phyloP scores from a whole-genome alignment of 176 grass and related monocot genomes.

The Cymbopogon citratus region DNA sequence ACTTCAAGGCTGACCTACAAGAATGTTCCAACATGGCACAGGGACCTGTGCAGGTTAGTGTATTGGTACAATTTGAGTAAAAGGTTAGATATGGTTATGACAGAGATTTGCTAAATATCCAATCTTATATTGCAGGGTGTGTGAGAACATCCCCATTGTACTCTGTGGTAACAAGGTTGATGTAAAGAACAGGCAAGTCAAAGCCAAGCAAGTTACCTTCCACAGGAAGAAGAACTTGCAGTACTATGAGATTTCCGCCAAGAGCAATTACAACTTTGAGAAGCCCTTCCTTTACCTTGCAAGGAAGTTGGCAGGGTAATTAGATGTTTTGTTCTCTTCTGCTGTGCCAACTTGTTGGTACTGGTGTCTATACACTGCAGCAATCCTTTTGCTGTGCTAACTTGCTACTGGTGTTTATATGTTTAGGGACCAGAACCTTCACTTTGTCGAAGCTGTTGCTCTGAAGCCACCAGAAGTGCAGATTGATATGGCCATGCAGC shows the following conservation, averaged over 20 bases:
- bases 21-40: slow-evolving; percentile 71
- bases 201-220: slow-evolving; percentile 72
- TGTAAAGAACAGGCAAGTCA: slow-evolving; percentile 69
- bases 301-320: slow-evolving; percentile 63
- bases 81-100: neutral
- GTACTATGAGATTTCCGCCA: slow-evolving; percentile 77
- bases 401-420: neutral
- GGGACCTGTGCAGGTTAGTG: slow-evolving; percentile 61
- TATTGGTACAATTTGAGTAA: neutral
- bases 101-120: neutral
- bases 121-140: slow-evolving; percentile 36
- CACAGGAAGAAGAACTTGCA: slow-evolving; percentile 80
- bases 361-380: neutral
- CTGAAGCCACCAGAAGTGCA: slow-evolving; percentile 64
- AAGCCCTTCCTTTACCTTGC: slow-evolving; percentile 72
- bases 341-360: neutral
- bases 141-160: slow-evolving; percentile 72
- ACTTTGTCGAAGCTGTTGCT: slow-evolving; percentile 73
- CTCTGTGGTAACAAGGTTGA: slow-evolving; percentile 79
- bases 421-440: slow-evolving; percentile 45
- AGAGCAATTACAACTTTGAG: slow-evolving; percentile 86
- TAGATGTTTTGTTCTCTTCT: neutral
- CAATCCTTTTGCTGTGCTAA: neutral
- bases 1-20: slow-evolving; percentile 72
- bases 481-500: slow-evolving; percentile 64